These are phyloP conservation scores for Drechslerella dactyloides DNA, from an alignment of 2,329 filamentous ascomycete genomes.

Conservation along the genomic window DNA sequence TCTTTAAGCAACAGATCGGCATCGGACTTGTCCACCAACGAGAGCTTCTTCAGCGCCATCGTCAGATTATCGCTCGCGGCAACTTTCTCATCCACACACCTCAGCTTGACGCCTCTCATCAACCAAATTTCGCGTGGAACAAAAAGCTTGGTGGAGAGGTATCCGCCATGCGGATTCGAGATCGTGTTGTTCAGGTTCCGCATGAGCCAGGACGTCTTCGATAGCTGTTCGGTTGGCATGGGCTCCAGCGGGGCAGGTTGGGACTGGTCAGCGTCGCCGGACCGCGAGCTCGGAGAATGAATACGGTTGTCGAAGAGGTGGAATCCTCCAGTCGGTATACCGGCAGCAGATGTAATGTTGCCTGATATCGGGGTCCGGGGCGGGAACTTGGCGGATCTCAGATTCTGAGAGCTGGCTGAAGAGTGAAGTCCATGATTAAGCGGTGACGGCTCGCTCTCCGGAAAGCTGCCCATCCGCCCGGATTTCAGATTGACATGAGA, in stretches of 20 bases:
- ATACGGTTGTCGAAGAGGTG: slow-evolving; percentile 85
- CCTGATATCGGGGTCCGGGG: slow-evolving; percentile 45
- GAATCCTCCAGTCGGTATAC: slow-evolving; percentile 70
- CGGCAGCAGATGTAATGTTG: slow-evolving; percentile 61
- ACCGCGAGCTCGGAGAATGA: slow-evolving; percentile 68
- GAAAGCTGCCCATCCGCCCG: slow-evolving; percentile 44
- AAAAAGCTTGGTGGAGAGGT: slow-evolving; percentile 88
- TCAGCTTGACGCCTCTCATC: slow-evolving; percentile 91
- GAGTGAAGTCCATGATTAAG: slow-evolving; percentile 35
- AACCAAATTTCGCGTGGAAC: slow-evolving; percentile 91
- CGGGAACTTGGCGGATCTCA: slow-evolving; percentile 46
- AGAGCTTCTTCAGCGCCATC: slow-evolving; percentile 81
- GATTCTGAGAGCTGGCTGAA: slow-evolving; percentile 43
- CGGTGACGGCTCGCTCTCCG: slow-evolving; percentile 40
- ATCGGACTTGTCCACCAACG: slow-evolving; percentile 83
- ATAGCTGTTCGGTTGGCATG: slow-evolving; percentile 83
- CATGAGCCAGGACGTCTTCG: slow-evolving; percentile 99
- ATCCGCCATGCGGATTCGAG: slow-evolving; percentile 87
- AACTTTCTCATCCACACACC: slow-evolving; percentile 90
- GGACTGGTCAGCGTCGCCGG: slow-evolving; percentile 67
- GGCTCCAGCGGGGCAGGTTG: slow-evolving; percentile 80
- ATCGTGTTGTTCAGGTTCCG: slow-evolving; percentile 90
- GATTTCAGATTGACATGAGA: slow-evolving; percentile 50
- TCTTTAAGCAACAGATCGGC: slow-evolving; percentile 91
- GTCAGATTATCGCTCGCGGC: slow-evolving; percentile 89